Percentiles rank a stretch among this genome's conserved stretches.
Evolutionary conservation across 2,329 filamentous ascomycete genomes (phyloP).

Genomic region (Sphaerulina vaccinii): DNA sequence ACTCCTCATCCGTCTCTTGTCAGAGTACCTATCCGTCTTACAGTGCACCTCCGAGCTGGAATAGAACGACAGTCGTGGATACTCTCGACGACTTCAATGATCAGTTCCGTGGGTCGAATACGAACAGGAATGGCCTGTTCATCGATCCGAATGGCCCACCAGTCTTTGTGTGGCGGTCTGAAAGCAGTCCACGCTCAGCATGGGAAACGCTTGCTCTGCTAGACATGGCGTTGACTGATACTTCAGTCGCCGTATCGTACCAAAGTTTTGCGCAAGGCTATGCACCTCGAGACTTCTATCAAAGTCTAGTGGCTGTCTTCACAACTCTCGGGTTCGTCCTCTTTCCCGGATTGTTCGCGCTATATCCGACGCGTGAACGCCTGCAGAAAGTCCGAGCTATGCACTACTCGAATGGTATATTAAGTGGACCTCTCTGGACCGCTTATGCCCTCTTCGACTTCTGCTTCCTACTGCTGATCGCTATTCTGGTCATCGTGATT

Average conservation of each 20-base stretch:
- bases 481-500: slow-evolving; percentile 64
- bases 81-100: slow-evolving; percentile 13
- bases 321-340: slow-evolving; percentile 71
- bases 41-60: not conserved
- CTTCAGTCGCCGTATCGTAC: slow-evolving; percentile 67
- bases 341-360: slow-evolving; percentile 80
- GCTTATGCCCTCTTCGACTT: slow-evolving; percentile 81
- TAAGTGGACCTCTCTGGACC: slow-evolving; percentile 75
- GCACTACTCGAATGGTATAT: slow-evolving; percentile 85
- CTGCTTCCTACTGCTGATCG: slow-evolving; percentile 63
- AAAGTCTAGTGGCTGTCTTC: slow-evolving; percentile 66
- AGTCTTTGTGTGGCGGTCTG: slow-evolving; percentile 13
- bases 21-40: not conserved
- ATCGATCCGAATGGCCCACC: slow-evolving; percentile 10
- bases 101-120: slow-evolving; percentile 8
- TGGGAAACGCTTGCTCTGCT: slow-evolving; percentile 51
- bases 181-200: not conserved
- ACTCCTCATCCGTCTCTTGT: too few relatives aligned
- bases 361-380: slow-evolving; percentile 81
- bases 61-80: not conserved
- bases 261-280: slow-evolving; percentile 72
- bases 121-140: slow-evolving; percentile 20
- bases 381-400: slow-evolving; percentile 73
- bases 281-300: slow-evolving; percentile 68
- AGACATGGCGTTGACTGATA: slow-evolving; percentile 70